phyloP scores from a whole-genome alignment of 148 eudicot genomes.

The Limonium bicolor region DNA sequence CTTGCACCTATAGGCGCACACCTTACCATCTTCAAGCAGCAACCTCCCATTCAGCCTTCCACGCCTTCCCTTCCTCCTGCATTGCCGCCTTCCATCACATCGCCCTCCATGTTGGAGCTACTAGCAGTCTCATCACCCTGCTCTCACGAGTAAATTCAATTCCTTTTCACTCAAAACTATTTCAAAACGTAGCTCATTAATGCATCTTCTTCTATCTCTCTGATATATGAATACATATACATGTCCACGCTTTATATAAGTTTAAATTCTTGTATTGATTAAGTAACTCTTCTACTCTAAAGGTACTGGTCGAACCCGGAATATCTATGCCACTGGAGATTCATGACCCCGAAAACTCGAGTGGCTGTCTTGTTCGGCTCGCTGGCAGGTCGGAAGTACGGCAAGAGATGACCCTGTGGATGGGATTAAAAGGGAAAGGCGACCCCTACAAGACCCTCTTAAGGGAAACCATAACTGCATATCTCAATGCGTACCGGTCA shows the following conservation, averaged over 20 bases:
- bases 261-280: too few relatives aligned
- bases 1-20: too few relatives aligned
- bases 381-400: slow-evolving; percentile 43
- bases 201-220: background rate
- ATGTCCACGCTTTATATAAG: too few relatives aligned
- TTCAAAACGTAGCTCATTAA: too few relatives aligned
- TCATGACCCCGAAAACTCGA: slow-evolving; percentile 36
- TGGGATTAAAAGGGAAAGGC: slow-evolving; percentile 51
- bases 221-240: too few relatives aligned
- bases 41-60: slow-evolving; percentile 11
- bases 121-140: slow-evolving; percentile 58
- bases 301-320: slow-evolving; percentile 72
- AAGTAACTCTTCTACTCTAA: too few relatives aligned
- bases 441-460: slow-evolving; percentile 72
- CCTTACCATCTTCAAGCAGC: too few relatives aligned
- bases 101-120: slow-evolving; percentile 54
- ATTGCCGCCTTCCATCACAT: slow-evolving; percentile 21
- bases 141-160: slow-evolving; percentile 37
- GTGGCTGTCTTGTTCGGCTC: slow-evolving; percentile 63
- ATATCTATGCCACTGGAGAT: slow-evolving; percentile 74
- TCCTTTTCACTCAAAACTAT: too few relatives aligned
- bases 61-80: slow-evolving; percentile 18
- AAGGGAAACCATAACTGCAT: slow-evolving; percentile 75
- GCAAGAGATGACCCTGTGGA: slow-evolving; percentile 34
- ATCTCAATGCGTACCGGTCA: slow-evolving; percentile 65